These are phyloP conservation scores for Sporothrix brasiliensis DNA, from an alignment of 2,329 filamentous ascomycete genomes.

Conservation along the genomic window DNA sequence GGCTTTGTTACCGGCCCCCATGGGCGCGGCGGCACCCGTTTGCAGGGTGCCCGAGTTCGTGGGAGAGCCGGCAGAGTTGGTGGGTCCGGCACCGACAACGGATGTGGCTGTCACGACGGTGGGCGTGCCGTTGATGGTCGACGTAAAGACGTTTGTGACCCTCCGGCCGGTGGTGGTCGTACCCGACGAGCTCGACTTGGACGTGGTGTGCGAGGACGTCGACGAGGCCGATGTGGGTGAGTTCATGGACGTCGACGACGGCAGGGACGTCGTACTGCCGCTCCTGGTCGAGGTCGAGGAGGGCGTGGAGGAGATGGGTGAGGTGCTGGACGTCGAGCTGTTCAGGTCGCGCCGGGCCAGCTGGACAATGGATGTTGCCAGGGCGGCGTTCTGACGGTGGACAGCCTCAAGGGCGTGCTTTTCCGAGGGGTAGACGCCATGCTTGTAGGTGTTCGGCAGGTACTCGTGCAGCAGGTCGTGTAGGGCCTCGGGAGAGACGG, in stretches of 20 bases:
- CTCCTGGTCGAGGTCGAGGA: slow-evolving; percentile 34
- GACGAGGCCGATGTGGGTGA: slow-evolving; percentile 29
- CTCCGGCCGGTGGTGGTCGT: slow-evolving; percentile 29
- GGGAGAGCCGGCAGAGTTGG: slow-evolving; percentile 40
- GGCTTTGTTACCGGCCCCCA: slow-evolving; percentile 23
- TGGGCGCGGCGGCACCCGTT: slow-evolving; percentile 36
- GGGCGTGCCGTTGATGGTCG: slow-evolving; percentile 51
- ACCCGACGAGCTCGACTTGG: slow-evolving; percentile 28
- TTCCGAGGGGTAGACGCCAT: slow-evolving; percentile 69
- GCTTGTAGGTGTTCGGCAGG: slow-evolving; percentile 64
- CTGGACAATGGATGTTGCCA: slow-evolving; percentile 65
- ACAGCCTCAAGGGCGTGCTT: slow-evolving; percentile 65
- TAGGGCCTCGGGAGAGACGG: slow-evolving; percentile 48
- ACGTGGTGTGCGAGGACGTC: slow-evolving; percentile 29
- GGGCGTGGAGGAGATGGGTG: slow-evolving; percentile 31
- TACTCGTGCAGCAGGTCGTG: slow-evolving; percentile 68
- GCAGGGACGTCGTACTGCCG: slow-evolving; percentile 34
- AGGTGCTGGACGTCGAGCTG: slow-evolving; percentile 38
- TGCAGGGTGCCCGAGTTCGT: slow-evolving; percentile 44
- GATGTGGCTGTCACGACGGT: slow-evolving; percentile 55
- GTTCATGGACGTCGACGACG: neutral
- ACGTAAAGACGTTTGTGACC: slow-evolving; percentile 49
- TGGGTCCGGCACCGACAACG: slow-evolving; percentile 49
- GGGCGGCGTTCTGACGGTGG: slow-evolving; percentile 61
- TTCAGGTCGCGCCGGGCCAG: slow-evolving; percentile 63